Conservation (phyloP, 352 stramenopile species). For the Phytophthora chlamydospora region DNA sequence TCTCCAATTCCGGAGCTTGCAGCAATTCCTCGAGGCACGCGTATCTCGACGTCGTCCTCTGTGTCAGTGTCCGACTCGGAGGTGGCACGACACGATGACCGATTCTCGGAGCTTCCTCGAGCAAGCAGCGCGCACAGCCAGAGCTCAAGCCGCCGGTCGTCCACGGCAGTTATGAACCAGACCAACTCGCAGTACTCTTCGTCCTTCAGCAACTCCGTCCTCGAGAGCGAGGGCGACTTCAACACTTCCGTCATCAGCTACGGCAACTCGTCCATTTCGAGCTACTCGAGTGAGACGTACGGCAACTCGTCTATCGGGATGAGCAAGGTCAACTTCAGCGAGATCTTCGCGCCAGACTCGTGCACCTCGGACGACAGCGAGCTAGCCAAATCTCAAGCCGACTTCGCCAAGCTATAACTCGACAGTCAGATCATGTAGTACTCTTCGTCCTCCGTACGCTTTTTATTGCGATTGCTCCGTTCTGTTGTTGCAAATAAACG, state of each 20-base stretch:
- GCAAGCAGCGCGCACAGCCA: constrained; percentile 16
- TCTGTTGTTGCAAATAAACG: constrained; percentile 17
- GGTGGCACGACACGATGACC: constrained; percentile 36
- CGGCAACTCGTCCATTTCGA: constrained; percentile 38
- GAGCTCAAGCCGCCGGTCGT: constrained; percentile 47
- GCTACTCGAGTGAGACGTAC: constrained; percentile 23
- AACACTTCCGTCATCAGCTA: constrained; percentile 35
- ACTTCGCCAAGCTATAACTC: constrained; percentile 65
- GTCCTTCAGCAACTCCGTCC: constrained; percentile 30
- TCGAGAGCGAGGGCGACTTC: constrained; percentile 28
- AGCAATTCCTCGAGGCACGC: constrained; percentile 31
- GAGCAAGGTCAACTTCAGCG: constrained; percentile 76
- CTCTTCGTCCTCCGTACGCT: constrained; percentile 22
- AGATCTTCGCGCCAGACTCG: constrained; percentile 53
- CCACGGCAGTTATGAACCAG: constrained; percentile 44
- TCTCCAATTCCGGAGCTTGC: constrained; percentile 58
- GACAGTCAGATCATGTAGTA: not conserved
- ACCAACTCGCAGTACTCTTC: constrained; percentile 42
- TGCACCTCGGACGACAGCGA: constrained; percentile 44
- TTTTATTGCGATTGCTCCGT: constrained; percentile 32
- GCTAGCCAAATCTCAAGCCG: constrained; percentile 45
- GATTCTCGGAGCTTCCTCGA: constrained; percentile 24
- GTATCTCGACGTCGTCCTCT: constrained; percentile 59
- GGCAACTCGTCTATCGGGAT: constrained; percentile 52
- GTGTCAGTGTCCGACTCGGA: constrained; percentile 46